Percentiles rank a stretch among this genome's conserved stretches.
phyloP scores from a whole-genome alignment of 129 eudicot species.

The Pseudognaphalium luteoalbum region DNA sequence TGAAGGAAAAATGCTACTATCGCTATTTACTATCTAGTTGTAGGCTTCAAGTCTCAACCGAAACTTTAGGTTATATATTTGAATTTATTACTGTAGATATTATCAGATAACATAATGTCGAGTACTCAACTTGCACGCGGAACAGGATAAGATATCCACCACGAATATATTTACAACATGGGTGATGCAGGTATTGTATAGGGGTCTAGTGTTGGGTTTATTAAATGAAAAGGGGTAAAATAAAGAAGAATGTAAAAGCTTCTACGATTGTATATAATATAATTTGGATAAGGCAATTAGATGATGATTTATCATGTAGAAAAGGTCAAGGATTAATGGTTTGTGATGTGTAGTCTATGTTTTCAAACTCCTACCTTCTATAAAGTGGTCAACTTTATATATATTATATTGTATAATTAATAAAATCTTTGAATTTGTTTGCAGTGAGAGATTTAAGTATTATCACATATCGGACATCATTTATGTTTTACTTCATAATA shows the following conservation, averaged over 20 bases:
- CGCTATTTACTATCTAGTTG: constrained; percentile 6
- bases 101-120: too few relatives aligned
- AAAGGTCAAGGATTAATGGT: constrained; percentile 24
- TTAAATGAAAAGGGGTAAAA: constrained; percentile 1
- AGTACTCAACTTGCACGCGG: constrained; percentile 13
- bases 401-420: background rate
- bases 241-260: constrained; percentile 10
- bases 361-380: constrained; percentile 6
- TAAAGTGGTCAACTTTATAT: constrained; percentile 18
- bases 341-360: constrained; percentile 31
- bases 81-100: background rate
- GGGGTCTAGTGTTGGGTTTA: constrained; percentile 12
- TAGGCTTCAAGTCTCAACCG: background rate
- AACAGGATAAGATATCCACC: constrained; percentile 11
- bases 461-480: background rate
- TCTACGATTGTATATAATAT: constrained; percentile 19
- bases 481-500: too few relatives aligned
- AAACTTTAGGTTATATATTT: constrained; percentile 2
- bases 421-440: background rate
- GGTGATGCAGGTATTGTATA: constrained; percentile 16
- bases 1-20: background rate
- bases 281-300: constrained; percentile 25
- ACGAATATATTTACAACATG: constrained; percentile 2
- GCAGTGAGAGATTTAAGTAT: background rate
- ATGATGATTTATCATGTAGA: constrained; percentile 16